Evolutionary conservation across 2,329 filamentous ascomycete genomes (phyloP), one percentile per base, ranked within the genome.

Genomic region (Penicillium sp.): DNA sequence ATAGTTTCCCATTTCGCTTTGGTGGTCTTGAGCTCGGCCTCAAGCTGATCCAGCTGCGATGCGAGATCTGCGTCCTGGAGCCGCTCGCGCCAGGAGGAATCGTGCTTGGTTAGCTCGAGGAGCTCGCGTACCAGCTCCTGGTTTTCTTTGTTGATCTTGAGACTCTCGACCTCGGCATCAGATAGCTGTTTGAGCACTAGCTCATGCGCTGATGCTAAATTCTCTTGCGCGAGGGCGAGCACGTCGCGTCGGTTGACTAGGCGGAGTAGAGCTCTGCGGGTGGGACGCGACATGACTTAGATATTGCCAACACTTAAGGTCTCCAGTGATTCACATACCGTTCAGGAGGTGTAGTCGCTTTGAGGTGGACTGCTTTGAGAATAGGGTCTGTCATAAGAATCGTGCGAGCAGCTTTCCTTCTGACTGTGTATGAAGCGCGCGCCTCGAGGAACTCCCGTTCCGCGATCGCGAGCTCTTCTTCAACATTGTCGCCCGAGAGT

Each of bases 321-420:
- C 10, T 53, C 64, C 55, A 26, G 37, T 42, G 52, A 58, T 42
- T 48, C 11, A 60, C 74, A 58, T 82, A 91, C 91, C 87, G 85
- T 77, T 95, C 91, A 55, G 88, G 81, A 48, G 85, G 84, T 2
- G 86, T 85, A 19, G 86, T 83, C 13, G 84, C 85, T 46, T 87
- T 87, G 61, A 85, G 80, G 73, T 96, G 91, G 42, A 94, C 87
- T 6, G 92, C 89, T 70, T 90, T 91, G 59, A 96, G 80, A 43
- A 91, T 87, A 7, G 92, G 91, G 69, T 92, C 89, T 59, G 88
- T 87, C 67, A 87, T 86, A 66, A 95, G 77, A 56, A 91, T 86
- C 51, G 84, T 87, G 63, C 90, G 86, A 25, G 88, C 81, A 25
- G 91, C 87, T 62, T 87, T 87, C 73, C 89, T 89, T 64, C 87